Conservation (phyloP, 2,329 filamentous ascomycete species). For the Delphinella strobiligena region DNA sequence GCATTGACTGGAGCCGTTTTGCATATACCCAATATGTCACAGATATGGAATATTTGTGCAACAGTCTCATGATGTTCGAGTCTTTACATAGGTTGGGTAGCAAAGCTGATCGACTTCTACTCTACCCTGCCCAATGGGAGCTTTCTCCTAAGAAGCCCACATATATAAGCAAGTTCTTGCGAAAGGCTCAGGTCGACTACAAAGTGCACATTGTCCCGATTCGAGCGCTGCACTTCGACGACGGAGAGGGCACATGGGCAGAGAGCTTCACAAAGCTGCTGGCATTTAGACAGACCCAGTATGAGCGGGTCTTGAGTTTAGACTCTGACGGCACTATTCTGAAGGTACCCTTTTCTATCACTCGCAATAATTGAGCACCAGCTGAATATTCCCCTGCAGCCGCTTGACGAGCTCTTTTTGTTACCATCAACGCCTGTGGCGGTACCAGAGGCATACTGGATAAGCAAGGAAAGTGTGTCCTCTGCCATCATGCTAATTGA, state of each 20-base stretch:
- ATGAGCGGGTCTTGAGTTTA: conserved; percentile 43
- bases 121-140: conserved; percentile 27
- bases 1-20: conserved; percentile 24
- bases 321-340: conserved; percentile 54
- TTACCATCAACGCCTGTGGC: conserved; percentile 48
- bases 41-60: conserved; percentile 29
- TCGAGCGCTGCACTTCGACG: conserved; percentile 17
- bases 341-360: conserved; percentile 7
- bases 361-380: no score
- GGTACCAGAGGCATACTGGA: conserved; percentile 61
- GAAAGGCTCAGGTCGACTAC: conserved; percentile 35
- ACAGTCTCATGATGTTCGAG: conserved; percentile 31
- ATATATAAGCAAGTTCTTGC: conserved; percentile 29
- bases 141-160: background rate
- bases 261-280: conserved; percentile 55
- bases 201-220: conserved; percentile 37
- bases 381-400: no score
- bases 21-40: conserved; percentile 34
- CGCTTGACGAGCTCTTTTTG: conserved; percentile 61
- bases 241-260: conserved; percentile 42
- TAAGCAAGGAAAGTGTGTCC: conserved; percentile 26
- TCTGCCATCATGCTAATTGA: conserved; percentile 48
- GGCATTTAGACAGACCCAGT: conserved; percentile 54
- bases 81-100: conserved; percentile 26
- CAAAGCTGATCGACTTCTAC: conserved; percentile 31